Conservation (phyloP, 2,329 filamentous ascomycete species). For the Sporothrix euskadiensis region DNA sequence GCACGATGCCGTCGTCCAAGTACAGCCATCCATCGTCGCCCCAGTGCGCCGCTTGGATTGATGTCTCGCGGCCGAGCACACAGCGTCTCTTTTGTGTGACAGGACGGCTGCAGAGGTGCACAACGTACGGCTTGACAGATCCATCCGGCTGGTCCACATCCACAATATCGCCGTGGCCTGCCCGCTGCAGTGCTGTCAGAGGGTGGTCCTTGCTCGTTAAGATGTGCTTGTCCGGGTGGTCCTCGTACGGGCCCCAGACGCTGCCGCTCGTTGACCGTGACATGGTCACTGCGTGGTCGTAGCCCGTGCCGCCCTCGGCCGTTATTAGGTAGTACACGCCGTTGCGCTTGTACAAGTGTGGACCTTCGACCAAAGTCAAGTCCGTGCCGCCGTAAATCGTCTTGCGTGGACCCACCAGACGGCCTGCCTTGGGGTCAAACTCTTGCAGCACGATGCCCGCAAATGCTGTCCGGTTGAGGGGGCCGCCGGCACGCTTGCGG, state of each 20-base stretch:
- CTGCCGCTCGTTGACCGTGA: slow-evolving; percentile 47
- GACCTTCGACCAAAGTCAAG: slow-evolving; percentile 55
- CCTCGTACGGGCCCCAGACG: slow-evolving; percentile 63
- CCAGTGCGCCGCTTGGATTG: slow-evolving; percentile 62
- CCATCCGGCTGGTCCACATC: slow-evolving; percentile 47
- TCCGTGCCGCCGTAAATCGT: slow-evolving; percentile 59
- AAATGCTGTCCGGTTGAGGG: slow-evolving; percentile 43
- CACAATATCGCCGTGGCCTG: slow-evolving; percentile 55
- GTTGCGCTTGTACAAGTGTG: slow-evolving; percentile 60
- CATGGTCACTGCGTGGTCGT: slow-evolving; percentile 61
- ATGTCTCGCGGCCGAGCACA: slow-evolving; percentile 57
- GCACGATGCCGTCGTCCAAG: slow-evolving; percentile 58
- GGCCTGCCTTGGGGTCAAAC: slow-evolving; percentile 51
- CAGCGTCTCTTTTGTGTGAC: slow-evolving; percentile 54
- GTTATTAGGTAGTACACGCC: slow-evolving; percentile 62
- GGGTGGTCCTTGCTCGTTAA: slow-evolving; percentile 55
- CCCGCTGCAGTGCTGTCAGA: slow-evolving; percentile 52
- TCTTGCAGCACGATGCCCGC: slow-evolving; percentile 61
- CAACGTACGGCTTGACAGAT: slow-evolving; percentile 49
- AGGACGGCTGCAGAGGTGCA: slow-evolving; percentile 55
- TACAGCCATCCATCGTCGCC: slow-evolving; percentile 62
- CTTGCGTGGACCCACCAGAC: slow-evolving; percentile 56
- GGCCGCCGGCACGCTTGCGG: slow-evolving; percentile 44
- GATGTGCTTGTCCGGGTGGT: slow-evolving; percentile 59
- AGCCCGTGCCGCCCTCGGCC: slow-evolving; percentile 62